Evolutionary conservation across 331 rosid genomes (phyloP).

Genomic region (Cydonia oblonga): DNA sequence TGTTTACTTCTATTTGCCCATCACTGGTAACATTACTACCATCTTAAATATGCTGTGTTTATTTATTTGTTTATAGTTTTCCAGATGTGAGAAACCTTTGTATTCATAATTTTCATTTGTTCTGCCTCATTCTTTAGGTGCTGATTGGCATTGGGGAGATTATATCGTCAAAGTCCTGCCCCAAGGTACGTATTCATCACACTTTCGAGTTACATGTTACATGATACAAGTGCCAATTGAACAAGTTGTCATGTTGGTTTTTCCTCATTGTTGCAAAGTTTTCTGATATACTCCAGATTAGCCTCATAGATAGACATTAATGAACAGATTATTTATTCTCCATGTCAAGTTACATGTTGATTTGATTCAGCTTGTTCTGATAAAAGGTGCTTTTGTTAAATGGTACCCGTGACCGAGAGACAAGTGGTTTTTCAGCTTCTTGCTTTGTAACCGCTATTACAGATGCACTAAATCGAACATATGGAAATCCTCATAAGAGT

Average conservation of each 20-base stretch:
- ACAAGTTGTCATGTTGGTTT: constrained; percentile 1
- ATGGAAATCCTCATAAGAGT: constrained; percentile 53
- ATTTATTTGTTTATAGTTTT: neutral
- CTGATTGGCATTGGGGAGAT: constrained; percentile 77
- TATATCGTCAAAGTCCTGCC: constrained; percentile 82
- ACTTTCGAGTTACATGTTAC: constrained; percentile 4
- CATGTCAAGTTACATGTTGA: neutral
- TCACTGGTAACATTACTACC: constrained; percentile 56
- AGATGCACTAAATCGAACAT: constrained; percentile 80
- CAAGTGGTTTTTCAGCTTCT: constrained; percentile 70
- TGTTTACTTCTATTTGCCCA: constrained; percentile 84
- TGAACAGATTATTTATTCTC: no score
- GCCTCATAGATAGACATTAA: neutral
- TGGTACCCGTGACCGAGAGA: constrained; percentile 74
- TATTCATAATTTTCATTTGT: neutral
- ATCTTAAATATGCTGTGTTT: neutral
- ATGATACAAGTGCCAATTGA: neutral
- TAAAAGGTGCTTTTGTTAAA: constrained; percentile 67
- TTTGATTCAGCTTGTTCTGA: constrained; percentile 1
- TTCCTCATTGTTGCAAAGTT: constrained; percentile 3
- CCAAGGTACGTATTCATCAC: constrained; percentile 46
- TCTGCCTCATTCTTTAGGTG: constrained; percentile 41
- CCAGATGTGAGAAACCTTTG: neutral
- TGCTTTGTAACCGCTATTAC: constrained; percentile 73
- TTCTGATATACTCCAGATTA: neutral